Conservation (phyloP, 768 basidiomycete genomes). For the Agaricus bisporus region DNA sequence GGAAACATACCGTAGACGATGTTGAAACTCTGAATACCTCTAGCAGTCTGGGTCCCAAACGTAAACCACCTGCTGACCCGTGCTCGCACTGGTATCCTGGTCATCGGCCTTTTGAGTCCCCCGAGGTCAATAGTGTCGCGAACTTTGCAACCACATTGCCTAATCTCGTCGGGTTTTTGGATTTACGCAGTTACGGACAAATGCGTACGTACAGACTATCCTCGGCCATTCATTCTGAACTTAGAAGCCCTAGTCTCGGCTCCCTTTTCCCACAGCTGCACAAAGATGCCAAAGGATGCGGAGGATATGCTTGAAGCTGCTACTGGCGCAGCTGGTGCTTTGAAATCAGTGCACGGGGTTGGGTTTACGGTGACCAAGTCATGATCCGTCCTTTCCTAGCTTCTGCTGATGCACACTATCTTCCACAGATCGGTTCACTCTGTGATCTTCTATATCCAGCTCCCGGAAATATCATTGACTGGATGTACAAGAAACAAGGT, state of each 20-base stretch:
- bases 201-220: constrained; percentile 48
- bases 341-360: constrained; percentile 49
- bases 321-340: constrained; percentile 54
- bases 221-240: background rate
- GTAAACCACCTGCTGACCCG: constrained; percentile 32
- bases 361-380: constrained; percentile 36
- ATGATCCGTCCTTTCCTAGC: background rate
- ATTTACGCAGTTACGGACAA: constrained; percentile 79
- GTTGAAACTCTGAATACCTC: constrained; percentile 16
- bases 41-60: constrained; percentile 16
- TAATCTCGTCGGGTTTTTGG: constrained; percentile 59
- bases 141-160: constrained; percentile 53
- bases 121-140: constrained; percentile 70
- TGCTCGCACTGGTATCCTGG: constrained; percentile 81
- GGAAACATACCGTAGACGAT: constrained; percentile 32
- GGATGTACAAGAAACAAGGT: constrained; percentile 27
- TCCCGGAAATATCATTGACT: constrained; percentile 30
- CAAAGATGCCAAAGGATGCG: constrained; percentile 54
- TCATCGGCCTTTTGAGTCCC: constrained; percentile 64
- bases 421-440: constrained; percentile 18
- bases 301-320: constrained; percentile 75
- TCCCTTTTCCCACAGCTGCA: constrained; percentile 72
- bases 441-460: constrained; percentile 28
- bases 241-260: constrained; percentile 52
- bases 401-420: background rate